Evolutionary conservation across 2,329 filamentous ascomycete species (phyloP), one percentile per base, ranked within the genome.

Genomic region (Hirsutella thompsonii): DNA sequence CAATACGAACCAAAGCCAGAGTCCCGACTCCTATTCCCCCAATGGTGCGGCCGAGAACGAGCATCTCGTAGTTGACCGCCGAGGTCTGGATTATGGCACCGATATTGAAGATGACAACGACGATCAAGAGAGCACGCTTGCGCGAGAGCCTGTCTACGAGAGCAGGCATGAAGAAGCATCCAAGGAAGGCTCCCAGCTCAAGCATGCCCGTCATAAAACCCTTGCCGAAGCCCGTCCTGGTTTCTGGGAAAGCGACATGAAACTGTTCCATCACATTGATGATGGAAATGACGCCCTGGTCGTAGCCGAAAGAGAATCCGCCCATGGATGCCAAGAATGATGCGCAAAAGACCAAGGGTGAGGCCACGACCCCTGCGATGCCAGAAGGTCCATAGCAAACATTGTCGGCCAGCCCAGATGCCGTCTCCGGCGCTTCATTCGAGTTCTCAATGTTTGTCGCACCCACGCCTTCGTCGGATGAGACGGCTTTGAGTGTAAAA

Each of bases 1-100:
- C 23, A 8, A 20, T 4, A 33, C 43, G 33, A 36, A 69, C 68
- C 60, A 70, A 69, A 1, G 62, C 67, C 16, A 76, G 54, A 13
- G 61, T 64, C 46, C 70, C 70, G 20, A 74, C 64, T 18, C 66
- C 69, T 44, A 74, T 62, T 51, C 67, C 61, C 44, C 73, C 74
- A 42, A 78, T 60, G 48, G 75, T 74, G 19, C 74, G 62, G 20
- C 73, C 74, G 23, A 63, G 71, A 5, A 76, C 59, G 41, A 78
- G 72, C 36, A 59, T 55, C 23, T 59, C 60, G 20, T 62, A 63
- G 43, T 66, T 59, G 34, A 66, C 57, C 1, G 72, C 67, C 19
- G 67, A 72, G 4, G 65, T 62, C 54, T 76, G 72, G 3, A 76
- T 53, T 8, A 72, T 53, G 10, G 72, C 68, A 40, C 72, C 73